Evolutionary conservation across 2,329 filamentous ascomycete genomes (phyloP).

Genomic region (Colletotrichum spinosum): DNA sequence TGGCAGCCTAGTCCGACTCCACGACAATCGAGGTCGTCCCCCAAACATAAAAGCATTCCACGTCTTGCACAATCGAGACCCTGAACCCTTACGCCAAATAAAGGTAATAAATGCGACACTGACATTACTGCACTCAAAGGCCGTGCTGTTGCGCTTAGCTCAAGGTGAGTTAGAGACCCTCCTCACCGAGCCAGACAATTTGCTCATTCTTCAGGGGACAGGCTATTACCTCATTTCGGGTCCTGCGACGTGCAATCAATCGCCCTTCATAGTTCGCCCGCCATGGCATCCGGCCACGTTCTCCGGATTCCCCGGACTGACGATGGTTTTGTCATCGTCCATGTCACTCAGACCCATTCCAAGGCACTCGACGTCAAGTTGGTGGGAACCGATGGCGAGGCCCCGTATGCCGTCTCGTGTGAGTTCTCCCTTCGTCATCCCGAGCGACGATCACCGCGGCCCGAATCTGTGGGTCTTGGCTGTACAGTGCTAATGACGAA

Average conservation of each 20-base stretch:
- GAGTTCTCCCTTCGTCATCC: slow-evolving; percentile 50
- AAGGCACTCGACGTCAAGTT: slow-evolving; percentile 73
- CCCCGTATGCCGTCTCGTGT: slow-evolving; percentile 69
- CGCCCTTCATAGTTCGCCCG: not conserved
- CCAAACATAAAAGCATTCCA: slow-evolving; percentile 17
- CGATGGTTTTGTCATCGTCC: slow-evolving; percentile 68
- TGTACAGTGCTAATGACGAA: slow-evolving; percentile 21
- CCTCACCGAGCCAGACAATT: not conserved
- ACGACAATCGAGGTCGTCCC: slow-evolving; percentile 18
- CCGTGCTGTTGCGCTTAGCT: too few species aligned
- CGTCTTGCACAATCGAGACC: too few species aligned
- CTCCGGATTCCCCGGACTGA: slow-evolving; percentile 70
- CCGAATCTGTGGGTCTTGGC: slow-evolving; percentile 32
- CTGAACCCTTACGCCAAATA: slow-evolving; percentile 1
- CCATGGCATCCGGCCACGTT: slow-evolving; percentile 48
- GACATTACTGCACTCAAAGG: not conserved
- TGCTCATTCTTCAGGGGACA: slow-evolving; percentile 1
- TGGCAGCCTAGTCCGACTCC: slow-evolving; percentile 28
- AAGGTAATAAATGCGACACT: not conserved
- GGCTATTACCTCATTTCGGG: slow-evolving; percentile 19
- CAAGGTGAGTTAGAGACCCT: too few species aligned
- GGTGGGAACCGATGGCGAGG: slow-evolving; percentile 74
- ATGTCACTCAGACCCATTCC: slow-evolving; percentile 63
- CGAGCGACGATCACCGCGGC: slow-evolving; percentile 34
- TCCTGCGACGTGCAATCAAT: slow-evolving; percentile 15